A percentile compares a stretch with the other conserved stretches of the same genome.
phyloP scores from a whole-genome alignment of 176 grass and related monocot genomes.

The Zea mays region DNA sequence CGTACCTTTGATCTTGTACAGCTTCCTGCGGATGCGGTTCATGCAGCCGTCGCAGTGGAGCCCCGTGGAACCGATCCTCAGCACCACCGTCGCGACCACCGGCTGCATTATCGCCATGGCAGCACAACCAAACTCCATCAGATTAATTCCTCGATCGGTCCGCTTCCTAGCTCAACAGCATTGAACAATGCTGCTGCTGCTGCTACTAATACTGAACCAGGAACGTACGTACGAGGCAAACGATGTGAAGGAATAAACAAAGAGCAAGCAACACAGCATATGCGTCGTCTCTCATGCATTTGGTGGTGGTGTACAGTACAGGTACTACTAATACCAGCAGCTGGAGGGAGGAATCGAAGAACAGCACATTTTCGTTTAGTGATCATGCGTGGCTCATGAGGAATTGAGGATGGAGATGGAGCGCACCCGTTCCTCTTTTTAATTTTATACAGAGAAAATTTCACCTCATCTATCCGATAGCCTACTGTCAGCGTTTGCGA shows the following conservation, averaged over 20 bases:
- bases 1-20: constrained; percentile 71
- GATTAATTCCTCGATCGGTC: no score
- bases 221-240: not conserved
- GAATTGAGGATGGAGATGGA: no score
- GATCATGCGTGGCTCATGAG: no score
- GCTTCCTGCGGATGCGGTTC: constrained; percentile 50
- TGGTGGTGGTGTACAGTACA: no score
- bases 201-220: not conserved
- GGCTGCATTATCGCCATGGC: constrained; percentile 20
- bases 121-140: not conserved
- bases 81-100: constrained; percentile 54
- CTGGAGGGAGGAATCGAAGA: not conserved
- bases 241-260: not conserved
- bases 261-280: no score
- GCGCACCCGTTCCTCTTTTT: no score
- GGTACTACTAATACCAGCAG: not conserved
- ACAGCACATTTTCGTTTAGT: not conserved
- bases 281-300: not conserved
- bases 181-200: not conserved
- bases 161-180: no score
- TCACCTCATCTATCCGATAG: no score
- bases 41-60: constrained; percentile 89
- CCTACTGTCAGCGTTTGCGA: no score
- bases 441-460: no score
- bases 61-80: constrained; percentile 52